Evolutionary conservation across 306 rosid species (phyloP).

Genomic region (Oxytropis ochrocephala): DNA sequence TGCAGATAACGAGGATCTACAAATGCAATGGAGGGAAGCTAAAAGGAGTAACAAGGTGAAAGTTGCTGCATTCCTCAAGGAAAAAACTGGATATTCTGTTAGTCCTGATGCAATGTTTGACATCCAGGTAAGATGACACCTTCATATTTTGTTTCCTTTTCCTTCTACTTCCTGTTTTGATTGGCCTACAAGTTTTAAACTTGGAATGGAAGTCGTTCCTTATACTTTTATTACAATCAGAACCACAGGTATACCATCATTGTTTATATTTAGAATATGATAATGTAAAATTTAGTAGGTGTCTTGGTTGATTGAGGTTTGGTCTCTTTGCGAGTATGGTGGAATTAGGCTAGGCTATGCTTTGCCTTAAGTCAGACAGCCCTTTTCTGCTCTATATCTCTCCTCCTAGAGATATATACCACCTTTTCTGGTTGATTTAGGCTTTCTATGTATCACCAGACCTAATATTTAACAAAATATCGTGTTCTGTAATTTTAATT

Average conservation of each 20-base stretch:
- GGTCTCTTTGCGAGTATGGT: not conserved
- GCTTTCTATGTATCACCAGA: not conserved
- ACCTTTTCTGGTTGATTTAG: not conserved
- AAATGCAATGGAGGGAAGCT: constrained; percentile 76
- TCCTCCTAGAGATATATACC: not conserved
- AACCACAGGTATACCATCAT: not conserved
- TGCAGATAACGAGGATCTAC: constrained; percentile 78
- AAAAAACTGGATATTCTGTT: constrained; percentile 84
- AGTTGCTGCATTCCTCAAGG: constrained; percentile 66
- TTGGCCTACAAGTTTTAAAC: not conserved
- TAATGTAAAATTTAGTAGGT: not conserved
- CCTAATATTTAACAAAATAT: not conserved
- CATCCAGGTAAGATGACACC: constrained; percentile 62
- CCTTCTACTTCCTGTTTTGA: not conserved
- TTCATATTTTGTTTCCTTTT: not conserved
- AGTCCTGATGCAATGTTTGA: constrained; percentile 93
- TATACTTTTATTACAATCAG: not conserved
- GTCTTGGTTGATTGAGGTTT: not conserved
- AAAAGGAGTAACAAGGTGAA: constrained; percentile 78
- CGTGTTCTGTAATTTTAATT: not conserved
- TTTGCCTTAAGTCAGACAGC: not conserved
- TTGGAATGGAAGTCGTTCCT: constrained; percentile 9
- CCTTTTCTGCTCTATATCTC: not conserved
- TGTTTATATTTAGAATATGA: not conserved
- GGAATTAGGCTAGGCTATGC: not conserved